These are phyloP conservation scores for Pleomassaria siparia DNA, from an alignment of 2,329 filamentous ascomycete species.

Conservation along the genomic window DNA sequence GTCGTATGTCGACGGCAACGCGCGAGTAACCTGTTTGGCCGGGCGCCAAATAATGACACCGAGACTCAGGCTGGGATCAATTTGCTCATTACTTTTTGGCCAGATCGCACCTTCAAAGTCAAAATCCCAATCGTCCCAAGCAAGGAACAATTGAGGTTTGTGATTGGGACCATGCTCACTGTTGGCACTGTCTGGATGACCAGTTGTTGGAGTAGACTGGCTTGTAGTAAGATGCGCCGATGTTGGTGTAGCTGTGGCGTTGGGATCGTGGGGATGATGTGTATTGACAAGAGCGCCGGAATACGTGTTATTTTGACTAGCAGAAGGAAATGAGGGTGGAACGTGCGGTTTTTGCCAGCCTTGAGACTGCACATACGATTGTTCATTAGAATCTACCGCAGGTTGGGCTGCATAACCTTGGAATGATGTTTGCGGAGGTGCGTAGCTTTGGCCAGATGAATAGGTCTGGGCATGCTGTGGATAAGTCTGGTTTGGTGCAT, in stretches of 20 bases:
- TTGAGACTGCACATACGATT: slow-evolving; percentile 24
- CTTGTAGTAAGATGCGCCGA: slow-evolving; percentile 21
- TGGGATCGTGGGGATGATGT: slow-evolving; percentile 21
- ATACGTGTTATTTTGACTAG: slow-evolving; percentile 18
- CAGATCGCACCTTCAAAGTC: slow-evolving; percentile 50
- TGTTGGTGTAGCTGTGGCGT: slow-evolving; percentile 32
- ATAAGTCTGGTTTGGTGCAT: slow-evolving; percentile 24
- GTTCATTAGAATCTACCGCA: slow-evolving; percentile 24
- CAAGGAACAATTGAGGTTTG: slow-evolving; percentile 36
- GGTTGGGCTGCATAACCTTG: slow-evolving; percentile 18
- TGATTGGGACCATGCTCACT: slow-evolving; percentile 20
- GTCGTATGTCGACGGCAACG: slow-evolving; percentile 46
- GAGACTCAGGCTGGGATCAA: slow-evolving; percentile 48
- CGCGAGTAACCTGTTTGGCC: slow-evolving; percentile 45
- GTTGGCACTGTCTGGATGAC: slow-evolving; percentile 17
- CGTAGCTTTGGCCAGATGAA: slow-evolving; percentile 19
- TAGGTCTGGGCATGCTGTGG: slow-evolving; percentile 16
- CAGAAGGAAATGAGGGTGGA: slow-evolving; percentile 18
- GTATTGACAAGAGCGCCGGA: slow-evolving; percentile 10
- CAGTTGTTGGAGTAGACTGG: slow-evolving; percentile 11
- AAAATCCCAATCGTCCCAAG: slow-evolving; percentile 45
- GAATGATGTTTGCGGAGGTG: slow-evolving; percentile 16
- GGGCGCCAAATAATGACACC: slow-evolving; percentile 51
- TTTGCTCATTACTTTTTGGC: slow-evolving; percentile 48
- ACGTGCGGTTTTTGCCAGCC: slow-evolving; percentile 23